phyloP scores from a whole-genome alignment of 1,139 yeast species.

The Kodamaea sp. region DNA sequence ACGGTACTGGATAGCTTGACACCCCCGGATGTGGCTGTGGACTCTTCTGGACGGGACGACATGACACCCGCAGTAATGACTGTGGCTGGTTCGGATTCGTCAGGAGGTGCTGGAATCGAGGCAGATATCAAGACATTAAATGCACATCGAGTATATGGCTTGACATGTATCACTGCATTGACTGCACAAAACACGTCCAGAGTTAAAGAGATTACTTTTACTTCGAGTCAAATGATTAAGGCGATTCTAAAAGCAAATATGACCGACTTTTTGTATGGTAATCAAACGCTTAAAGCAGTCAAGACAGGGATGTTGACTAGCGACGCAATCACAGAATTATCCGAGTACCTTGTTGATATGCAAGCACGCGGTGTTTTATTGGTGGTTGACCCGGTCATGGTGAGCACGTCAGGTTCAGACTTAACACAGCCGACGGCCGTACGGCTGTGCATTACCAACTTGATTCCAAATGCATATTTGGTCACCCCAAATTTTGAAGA shows the following conservation, averaged over 20 bases:
- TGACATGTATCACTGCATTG: slow-evolving; percentile 76
- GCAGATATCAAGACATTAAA: slow-evolving; percentile 85
- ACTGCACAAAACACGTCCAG: slow-evolving; percentile 79
- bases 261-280: slow-evolving; percentile 51
- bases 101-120: slow-evolving; percentile 96
- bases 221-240: slow-evolving; percentile 41
- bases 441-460: slow-evolving; percentile 36
- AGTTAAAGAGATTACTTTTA: slow-evolving; percentile 49
- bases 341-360: slow-evolving; percentile 28
- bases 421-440: slow-evolving; percentile 27
- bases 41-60: background rate
- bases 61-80: slow-evolving; percentile 49
- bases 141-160: slow-evolving; percentile 74
- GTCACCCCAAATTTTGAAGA: slow-evolving; percentile 78
- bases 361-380: slow-evolving; percentile 31
- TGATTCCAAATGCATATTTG: slow-evolving; percentile 55
- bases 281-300: slow-evolving; percentile 51
- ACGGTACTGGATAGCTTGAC: background rate
- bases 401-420: slow-evolving; percentile 69
- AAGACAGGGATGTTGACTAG: slow-evolving; percentile 79
- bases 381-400: slow-evolving; percentile 81
- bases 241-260: slow-evolving; percentile 54
- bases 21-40: background rate
- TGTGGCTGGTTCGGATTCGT: slow-evolving; percentile 81
- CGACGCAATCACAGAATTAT: slow-evolving; percentile 52